Evolutionary conservation across 176 grass and related monocot species (phyloP).

Genomic region (Bolboschoenus planiculmis): DNA sequence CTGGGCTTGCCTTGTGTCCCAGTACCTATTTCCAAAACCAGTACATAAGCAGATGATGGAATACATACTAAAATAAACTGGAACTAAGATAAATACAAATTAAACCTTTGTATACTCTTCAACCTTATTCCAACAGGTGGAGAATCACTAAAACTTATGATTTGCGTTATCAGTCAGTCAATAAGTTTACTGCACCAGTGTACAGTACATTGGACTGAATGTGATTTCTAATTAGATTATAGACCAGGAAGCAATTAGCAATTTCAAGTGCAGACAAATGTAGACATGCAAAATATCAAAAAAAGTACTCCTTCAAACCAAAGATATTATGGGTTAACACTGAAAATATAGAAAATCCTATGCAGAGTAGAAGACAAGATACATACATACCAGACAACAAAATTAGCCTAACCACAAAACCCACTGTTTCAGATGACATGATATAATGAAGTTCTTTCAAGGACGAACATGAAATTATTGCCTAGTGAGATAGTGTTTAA

Average conservation of each 20-base stretch:
- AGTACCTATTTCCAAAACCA: slow-evolving; percentile 46
- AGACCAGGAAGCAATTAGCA: not conserved
- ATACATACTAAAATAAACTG: not conserved
- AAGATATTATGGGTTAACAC: too few relatives aligned
- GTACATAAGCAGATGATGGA: not conserved
- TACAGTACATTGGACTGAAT: not conserved
- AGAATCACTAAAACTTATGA: not conserved
- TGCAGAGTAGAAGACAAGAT: not conserved
- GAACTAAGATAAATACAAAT: not conserved
- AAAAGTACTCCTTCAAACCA: not conserved
- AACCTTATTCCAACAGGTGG: not conserved
- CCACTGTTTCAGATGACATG: not conserved
- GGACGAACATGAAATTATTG: not conserved
- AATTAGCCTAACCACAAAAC: not conserved
- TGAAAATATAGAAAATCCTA: too few relatives aligned
- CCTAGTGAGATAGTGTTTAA: not conserved
- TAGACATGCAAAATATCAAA: not conserved
- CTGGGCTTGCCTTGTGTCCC: slow-evolving; percentile 82
- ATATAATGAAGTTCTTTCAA: not conserved
- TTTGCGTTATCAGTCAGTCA: not conserved
- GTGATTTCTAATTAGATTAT: too few relatives aligned
- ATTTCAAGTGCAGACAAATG: not conserved
- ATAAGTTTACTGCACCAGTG: not conserved
- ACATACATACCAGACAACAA: not conserved
- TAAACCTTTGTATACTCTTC: not conserved